These are phyloP conservation scores for Phytophthora kernoviae DNA, from an alignment of 352 stramenopile genomes.

Conservation along the genomic window DNA sequence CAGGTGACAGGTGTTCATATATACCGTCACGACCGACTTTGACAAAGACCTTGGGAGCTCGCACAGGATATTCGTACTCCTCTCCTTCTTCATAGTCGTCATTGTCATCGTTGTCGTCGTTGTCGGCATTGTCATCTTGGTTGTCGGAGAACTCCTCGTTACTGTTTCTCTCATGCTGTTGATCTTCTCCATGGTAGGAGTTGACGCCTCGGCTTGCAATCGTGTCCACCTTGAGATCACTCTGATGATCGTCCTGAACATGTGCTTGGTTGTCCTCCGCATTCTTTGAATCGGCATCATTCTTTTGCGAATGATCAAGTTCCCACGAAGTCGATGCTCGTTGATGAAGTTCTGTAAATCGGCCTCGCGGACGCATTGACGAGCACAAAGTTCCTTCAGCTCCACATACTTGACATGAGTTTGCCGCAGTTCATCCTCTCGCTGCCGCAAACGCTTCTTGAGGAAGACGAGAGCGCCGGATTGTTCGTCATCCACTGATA, in stretches of 20 bases:
- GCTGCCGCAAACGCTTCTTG: constrained; percentile 59
- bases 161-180: constrained; percentile 5
- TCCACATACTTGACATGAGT: constrained; percentile 75
- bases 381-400: constrained; percentile 76
- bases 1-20: constrained; percentile 35
- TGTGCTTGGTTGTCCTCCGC: constrained; percentile 28
- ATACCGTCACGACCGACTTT: constrained; percentile 44
- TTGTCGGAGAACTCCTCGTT: constrained; percentile 21
- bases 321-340: constrained; percentile 73
- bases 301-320: constrained; percentile 59
- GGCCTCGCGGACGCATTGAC: constrained; percentile 75
- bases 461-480: constrained; percentile 51
- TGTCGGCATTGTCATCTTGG: constrained; percentile 17
- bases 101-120: constrained; percentile 26
- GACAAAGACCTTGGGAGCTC: constrained; percentile 51
- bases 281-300: constrained; percentile 12
- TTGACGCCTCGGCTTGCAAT: constrained; percentile 35
- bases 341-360: constrained; percentile 86
- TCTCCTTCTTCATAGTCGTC: constrained; percentile 31
- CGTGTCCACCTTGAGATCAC: constrained; percentile 19
- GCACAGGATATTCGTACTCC: constrained; percentile 34
- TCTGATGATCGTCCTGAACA: constrained; percentile 10
- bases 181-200: constrained; percentile 1
- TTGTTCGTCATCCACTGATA: constrained; percentile 8
- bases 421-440: constrained; percentile 62